Percentiles rank a stretch among this genome's conserved stretches.
phyloP scores from a whole-genome alignment of 2,329 filamentous ascomycete species.

The Stemphylium vesicarium region DNA sequence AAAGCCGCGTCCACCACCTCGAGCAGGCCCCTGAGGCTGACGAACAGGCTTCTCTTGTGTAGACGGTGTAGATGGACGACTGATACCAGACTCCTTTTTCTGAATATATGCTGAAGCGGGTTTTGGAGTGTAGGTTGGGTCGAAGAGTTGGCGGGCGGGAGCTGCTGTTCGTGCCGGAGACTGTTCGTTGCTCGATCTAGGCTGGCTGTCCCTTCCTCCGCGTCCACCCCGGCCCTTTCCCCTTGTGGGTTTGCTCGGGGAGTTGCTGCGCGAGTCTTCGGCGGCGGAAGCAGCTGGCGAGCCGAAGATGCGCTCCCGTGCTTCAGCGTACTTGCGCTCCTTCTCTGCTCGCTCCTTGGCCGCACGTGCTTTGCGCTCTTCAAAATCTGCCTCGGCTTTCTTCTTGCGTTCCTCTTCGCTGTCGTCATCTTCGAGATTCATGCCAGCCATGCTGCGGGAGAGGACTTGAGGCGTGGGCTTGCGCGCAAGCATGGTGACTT shows the following conservation, averaged over 20 bases:
- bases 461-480: constrained; percentile 72
- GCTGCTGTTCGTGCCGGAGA: constrained; percentile 40
- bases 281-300: constrained; percentile 52
- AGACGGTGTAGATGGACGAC: constrained; percentile 60
- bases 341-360: constrained; percentile 85
- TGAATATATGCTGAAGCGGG: constrained; percentile 60
- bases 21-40: constrained; percentile 76
- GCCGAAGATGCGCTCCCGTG: constrained; percentile 85
- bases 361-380: constrained; percentile 79
- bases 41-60: constrained; percentile 74
- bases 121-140: constrained; percentile 74
- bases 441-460: constrained; percentile 60
- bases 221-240: constrained; percentile 46
- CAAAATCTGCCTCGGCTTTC: constrained; percentile 69
- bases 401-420: constrained; percentile 68
- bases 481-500: constrained; percentile 83
- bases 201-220: constrained; percentile 47
- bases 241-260: constrained; percentile 39
- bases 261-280: constrained; percentile 45
- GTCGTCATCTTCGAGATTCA: constrained; percentile 61
- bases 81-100: constrained; percentile 54
- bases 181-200: constrained; percentile 47
- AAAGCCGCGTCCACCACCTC: constrained; percentile 80
- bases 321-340: constrained; percentile 87
- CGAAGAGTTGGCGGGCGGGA: constrained; percentile 70